Conservation (phyloP, 345 rosid genomes). For the Erucastrum elatum region DNA sequence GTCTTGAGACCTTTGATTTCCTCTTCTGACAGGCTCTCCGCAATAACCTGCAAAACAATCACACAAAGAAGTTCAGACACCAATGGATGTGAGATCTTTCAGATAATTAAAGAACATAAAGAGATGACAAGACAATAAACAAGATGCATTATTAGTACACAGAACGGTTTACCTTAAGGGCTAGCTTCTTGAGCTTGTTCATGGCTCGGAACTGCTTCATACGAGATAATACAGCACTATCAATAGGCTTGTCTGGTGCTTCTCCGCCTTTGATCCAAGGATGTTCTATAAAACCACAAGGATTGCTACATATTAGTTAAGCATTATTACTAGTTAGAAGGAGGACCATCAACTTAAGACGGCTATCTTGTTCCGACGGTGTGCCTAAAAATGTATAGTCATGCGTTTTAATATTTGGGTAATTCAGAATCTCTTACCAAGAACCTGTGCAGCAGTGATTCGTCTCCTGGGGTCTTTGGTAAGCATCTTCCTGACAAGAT, state of each 20-base stretch:
- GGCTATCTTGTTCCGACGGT: not conserved
- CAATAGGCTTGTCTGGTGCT: conserved; percentile 88
- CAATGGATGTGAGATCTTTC: not conserved
- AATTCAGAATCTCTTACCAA: conserved; percentile 52
- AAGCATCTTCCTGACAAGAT: conserved; percentile 81
- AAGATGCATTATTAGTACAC: not conserved
- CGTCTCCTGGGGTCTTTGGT: conserved; percentile 73
- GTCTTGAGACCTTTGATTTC: conserved; percentile 80
- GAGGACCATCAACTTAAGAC: conserved; percentile 1
- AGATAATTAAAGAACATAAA: not conserved
- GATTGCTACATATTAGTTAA: conserved; percentile 32
- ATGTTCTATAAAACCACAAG: conserved; percentile 56
- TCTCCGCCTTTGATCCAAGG: conserved; percentile 92
- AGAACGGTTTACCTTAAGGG: conserved; percentile 61
- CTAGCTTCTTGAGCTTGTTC: conserved; percentile 92
- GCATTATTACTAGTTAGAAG: conserved; percentile 17
- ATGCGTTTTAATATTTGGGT: not conserved
- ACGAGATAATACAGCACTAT: conserved; percentile 83
- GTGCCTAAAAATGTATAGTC: not conserved
- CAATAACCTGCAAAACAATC: conserved; percentile 60
- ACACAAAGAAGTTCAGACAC: not conserved
- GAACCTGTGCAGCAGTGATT: conserved; percentile 75
- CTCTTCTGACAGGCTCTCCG: conserved; percentile 77
- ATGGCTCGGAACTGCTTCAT: conserved; percentile 97
- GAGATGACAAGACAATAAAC: not conserved